These are phyloP conservation scores for Antrodiella citrinella DNA, from an alignment of 768 basidiomycete species.

Conservation along the genomic window DNA sequence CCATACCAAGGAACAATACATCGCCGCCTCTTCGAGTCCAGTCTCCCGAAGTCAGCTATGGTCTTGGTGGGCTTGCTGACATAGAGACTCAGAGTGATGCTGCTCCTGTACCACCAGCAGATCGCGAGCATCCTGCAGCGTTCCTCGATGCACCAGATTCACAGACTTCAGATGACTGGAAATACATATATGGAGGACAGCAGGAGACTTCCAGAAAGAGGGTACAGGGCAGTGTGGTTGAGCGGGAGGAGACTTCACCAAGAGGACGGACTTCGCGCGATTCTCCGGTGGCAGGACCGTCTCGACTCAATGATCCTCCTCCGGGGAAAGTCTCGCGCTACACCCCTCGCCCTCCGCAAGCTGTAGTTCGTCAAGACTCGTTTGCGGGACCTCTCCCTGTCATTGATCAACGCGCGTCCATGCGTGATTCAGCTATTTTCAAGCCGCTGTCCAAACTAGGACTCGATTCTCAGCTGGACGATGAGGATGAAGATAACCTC, in stretches of 20 bases:
- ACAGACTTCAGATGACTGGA: neutral
- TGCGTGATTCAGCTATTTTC: conserved; percentile 27
- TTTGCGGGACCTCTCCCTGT: conserved; percentile 46
- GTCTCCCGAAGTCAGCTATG: neutral
- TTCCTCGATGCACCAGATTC: too few species aligned
- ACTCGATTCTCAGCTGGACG: neutral
- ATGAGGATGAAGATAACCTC: too few species aligned
- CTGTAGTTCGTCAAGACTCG: conserved; percentile 49
- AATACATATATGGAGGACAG: neutral
- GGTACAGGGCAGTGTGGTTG: too few species aligned
- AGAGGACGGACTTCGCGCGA: too few species aligned
- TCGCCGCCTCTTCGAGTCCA: neutral
- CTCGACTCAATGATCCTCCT: neutral
- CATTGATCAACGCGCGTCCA: conserved; percentile 34
- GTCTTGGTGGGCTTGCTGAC: conserved; percentile 1
- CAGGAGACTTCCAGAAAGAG: too few species aligned
- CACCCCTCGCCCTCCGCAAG: conserved; percentile 3
- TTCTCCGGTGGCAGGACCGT: neutral
- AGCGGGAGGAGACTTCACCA: too few species aligned
- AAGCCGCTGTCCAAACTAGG: conserved; percentile 53
- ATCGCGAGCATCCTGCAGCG: too few species aligned
- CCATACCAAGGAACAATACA: neutral
- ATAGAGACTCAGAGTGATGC: neutral
- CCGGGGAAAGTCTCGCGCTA: neutral
- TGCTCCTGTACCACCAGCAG: neutral